Evolutionary conservation across 139 green algal genomes (phyloP).

Genomic region (Coelastrella sp.): DNA sequence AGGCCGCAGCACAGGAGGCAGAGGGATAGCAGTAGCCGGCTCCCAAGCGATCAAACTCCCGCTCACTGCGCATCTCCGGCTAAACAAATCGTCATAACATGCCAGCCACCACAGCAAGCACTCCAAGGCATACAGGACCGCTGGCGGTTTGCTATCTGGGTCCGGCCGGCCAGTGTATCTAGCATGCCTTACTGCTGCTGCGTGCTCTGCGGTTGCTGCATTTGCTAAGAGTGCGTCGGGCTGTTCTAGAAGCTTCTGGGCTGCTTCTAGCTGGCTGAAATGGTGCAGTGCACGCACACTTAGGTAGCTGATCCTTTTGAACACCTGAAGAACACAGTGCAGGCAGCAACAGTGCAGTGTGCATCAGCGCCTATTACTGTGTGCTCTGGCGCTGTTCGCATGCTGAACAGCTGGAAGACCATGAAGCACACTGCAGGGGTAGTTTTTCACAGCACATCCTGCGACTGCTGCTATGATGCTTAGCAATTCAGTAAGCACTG

Average conservation of each 20-base stretch:
- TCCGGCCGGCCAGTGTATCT: background rate
- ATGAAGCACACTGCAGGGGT: no score
- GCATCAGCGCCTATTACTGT: background rate
- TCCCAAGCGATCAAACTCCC: constrained; percentile 65
- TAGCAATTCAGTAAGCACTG: no score
- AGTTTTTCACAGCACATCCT: no score
- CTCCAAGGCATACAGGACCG: constrained; percentile 57
- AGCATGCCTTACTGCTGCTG: background rate
- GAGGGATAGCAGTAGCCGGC: constrained; percentile 53
- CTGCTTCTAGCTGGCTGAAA: constrained; percentile 46
- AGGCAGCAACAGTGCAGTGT: background rate
- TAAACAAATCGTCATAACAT: constrained; percentile 70
- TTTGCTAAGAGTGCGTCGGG: background rate
- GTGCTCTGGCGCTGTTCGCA: no score
- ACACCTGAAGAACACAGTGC: constrained; percentile 59
- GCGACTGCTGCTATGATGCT: no score
- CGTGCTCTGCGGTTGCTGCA: background rate
- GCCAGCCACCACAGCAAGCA: constrained; percentile 74
- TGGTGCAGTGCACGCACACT: constrained; percentile 55
- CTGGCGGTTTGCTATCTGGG: background rate
- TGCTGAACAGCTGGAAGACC: no score
- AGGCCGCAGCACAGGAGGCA: constrained; percentile 62
- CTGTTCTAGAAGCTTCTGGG: background rate
- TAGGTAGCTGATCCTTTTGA: constrained; percentile 59
- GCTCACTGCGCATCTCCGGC: constrained; percentile 50